Evolutionary conservation across 192 early-diverging fungal species (phyloP).

Genomic region (Entomortierella chlamydospora): DNA sequence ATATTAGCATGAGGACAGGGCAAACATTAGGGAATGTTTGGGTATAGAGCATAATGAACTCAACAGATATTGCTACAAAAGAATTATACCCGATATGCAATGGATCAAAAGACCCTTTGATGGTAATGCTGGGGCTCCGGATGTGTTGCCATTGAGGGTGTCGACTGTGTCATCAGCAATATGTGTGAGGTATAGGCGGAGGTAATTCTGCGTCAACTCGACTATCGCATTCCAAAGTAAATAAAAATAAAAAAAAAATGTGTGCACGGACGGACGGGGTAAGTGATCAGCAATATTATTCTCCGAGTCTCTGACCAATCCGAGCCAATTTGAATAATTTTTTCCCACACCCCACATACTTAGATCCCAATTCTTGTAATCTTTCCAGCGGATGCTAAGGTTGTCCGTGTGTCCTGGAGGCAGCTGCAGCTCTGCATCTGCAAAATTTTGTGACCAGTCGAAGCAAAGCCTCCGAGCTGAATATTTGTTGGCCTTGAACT

Average conservation of each 20-base stretch:
- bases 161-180: conserved; percentile 40
- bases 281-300: neutral
- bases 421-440: conserved; percentile 51
- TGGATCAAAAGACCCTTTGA: conserved; percentile 40
- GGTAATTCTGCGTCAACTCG: conserved; percentile 51
- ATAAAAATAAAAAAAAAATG: neutral
- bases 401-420: conserved; percentile 34
- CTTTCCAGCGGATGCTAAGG: conserved; percentile 36
- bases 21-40: too few species aligned
- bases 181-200: conserved; percentile 50
- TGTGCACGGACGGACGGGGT: conserved; percentile 1
- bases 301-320: neutral
- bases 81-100: conserved; percentile 41
- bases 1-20: neutral
- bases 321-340: neutral
- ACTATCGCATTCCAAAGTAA: conserved; percentile 13
- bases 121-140: neutral
- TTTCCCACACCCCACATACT: conserved; percentile 24
- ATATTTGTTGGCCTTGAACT: conserved; percentile 56
- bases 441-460: conserved; percentile 55
- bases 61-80: too few species aligned
- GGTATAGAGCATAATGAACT: too few species aligned
- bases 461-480: conserved; percentile 48
- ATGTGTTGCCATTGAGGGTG: neutral
- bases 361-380: conserved; percentile 50